Conservation (phyloP, 1,284 basidiomycete genomes). For the Golubevia pallescens region DNA sequence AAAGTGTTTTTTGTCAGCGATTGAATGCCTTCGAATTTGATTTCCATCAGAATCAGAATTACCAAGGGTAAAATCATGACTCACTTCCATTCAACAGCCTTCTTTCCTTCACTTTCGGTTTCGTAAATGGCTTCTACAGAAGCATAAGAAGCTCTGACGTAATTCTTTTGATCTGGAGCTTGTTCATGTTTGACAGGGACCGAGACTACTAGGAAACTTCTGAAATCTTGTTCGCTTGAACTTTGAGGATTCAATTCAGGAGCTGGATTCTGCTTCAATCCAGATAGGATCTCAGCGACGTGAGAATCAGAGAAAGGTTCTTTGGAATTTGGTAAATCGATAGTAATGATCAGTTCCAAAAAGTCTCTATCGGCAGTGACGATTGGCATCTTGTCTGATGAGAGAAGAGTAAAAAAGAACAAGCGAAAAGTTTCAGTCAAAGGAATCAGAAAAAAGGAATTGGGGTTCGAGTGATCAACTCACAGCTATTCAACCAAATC, state of each 20-base stretch:
- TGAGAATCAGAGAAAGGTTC: constrained; percentile 41
- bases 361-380: constrained; percentile 46
- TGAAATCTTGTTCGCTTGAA: constrained; percentile 10
- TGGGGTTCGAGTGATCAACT: constrained; percentile 1
- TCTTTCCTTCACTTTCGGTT: constrained; percentile 2
- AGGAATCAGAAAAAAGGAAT: neutral
- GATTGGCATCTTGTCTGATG: constrained; percentile 35
- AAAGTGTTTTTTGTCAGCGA: neutral
- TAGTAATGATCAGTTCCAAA: constrained; percentile 42
- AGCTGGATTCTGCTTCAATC: constrained; percentile 10
- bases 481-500: constrained; percentile 40
- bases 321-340: constrained; percentile 39
- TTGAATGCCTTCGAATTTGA: constrained; percentile 8
- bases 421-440: neutral
- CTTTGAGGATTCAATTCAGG: constrained; percentile 8
- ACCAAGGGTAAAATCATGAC: neutral
- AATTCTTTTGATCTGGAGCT: constrained; percentile 15
- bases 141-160: constrained; percentile 44
- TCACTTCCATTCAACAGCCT: neutral
- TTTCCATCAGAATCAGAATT: constrained; percentile 2
- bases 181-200: constrained; percentile 33
- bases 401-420: neutral
- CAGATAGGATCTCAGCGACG: constrained; percentile 17
- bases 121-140: constrained; percentile 48
- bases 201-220: constrained; percentile 44